Evolutionary conservation across 371 early-diverging fungal species (phyloP).

Genomic region (Actinomucor elegans): DNA sequence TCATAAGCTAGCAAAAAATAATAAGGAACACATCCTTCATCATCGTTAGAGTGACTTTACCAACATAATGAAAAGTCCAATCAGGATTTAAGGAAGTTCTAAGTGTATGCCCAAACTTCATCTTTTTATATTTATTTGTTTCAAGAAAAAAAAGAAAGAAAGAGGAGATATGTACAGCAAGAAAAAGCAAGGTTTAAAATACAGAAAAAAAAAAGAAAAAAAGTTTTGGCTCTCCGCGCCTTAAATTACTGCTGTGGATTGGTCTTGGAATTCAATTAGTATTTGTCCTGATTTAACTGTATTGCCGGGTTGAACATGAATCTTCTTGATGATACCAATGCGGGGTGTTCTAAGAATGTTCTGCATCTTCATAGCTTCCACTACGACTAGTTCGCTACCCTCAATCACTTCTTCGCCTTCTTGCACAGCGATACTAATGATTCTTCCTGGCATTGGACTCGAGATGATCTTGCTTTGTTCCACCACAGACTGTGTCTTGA

Average conservation of each 20-base stretch:
- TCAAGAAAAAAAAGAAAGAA: constrained; percentile 8
- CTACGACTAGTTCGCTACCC: constrained; percentile 85
- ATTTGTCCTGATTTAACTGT: constrained; percentile 87
- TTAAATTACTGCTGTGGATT: background rate
- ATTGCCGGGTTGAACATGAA: constrained; percentile 72
- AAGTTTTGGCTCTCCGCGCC: background rate
- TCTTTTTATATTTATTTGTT: constrained; percentile 28
- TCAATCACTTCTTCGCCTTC: constrained; percentile 79
- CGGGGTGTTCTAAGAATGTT: constrained; percentile 85
- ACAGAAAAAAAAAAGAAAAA: constrained; percentile 5
- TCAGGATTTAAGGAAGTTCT: constrained; percentile 73
- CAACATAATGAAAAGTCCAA: constrained; percentile 68
- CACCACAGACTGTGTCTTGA: constrained; percentile 74
- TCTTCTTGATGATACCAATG: constrained; percentile 78
- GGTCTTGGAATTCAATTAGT: constrained; percentile 78
- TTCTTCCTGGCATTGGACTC: constrained; percentile 94
- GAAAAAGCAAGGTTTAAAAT: no score
- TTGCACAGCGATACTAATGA: constrained; percentile 82
- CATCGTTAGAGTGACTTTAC: constrained; percentile 27
- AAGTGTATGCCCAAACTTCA: constrained; percentile 93
- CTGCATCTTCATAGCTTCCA: constrained; percentile 99
- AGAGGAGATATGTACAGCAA: no score
- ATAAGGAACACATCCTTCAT: background rate
- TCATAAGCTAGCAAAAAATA: constrained; percentile 62
- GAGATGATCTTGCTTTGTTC: constrained; percentile 74